A percentile compares a stretch with the other conserved stretches of the same genome.
Conservation (phyloP, 495 filamentous ascomycete species). For the Trichoderma erinaceum region DNA sequence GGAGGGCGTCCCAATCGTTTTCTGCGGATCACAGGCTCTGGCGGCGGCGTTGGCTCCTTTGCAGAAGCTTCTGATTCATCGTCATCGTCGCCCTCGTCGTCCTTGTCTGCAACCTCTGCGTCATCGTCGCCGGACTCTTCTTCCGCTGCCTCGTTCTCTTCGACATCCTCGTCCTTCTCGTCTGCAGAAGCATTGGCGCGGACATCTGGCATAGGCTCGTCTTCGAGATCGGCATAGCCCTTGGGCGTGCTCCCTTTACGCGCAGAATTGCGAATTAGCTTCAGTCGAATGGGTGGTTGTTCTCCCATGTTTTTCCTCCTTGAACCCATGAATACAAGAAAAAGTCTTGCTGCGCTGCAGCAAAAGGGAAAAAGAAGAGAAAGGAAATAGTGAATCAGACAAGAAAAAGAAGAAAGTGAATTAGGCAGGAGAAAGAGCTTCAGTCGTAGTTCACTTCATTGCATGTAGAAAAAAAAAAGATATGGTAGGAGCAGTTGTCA, state of each 20-base stretch:
- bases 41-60: conserved; percentile 48
- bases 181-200: conserved; percentile 21
- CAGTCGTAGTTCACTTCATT: too few relatives aligned
- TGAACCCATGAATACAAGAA: not conserved
- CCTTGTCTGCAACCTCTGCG: conserved; percentile 25
- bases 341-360: not conserved
- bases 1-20: conserved; percentile 80
- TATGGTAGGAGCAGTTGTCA: not conserved
- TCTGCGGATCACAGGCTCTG: conserved; percentile 57
- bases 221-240: conserved; percentile 44
- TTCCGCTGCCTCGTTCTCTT: conserved; percentile 32
- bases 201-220: conserved; percentile 45
- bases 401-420: not conserved
- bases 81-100: conserved; percentile 32
- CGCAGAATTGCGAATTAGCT: conserved; percentile 18
- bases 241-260: conserved; percentile 47
- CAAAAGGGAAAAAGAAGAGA: not conserved
- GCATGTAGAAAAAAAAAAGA: not conserved
- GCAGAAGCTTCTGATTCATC: conserved; percentile 29
- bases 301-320: conserved; percentile 8
- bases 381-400: not conserved
- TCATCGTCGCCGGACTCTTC: conserved; percentile 35
- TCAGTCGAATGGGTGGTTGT: conserved; percentile 15
- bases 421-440: too few relatives aligned
- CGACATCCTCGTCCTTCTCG: conserved; percentile 30